Conservation (phyloP, 2,329 filamentous ascomycete genomes). For the Amauroascus niger region DNA sequence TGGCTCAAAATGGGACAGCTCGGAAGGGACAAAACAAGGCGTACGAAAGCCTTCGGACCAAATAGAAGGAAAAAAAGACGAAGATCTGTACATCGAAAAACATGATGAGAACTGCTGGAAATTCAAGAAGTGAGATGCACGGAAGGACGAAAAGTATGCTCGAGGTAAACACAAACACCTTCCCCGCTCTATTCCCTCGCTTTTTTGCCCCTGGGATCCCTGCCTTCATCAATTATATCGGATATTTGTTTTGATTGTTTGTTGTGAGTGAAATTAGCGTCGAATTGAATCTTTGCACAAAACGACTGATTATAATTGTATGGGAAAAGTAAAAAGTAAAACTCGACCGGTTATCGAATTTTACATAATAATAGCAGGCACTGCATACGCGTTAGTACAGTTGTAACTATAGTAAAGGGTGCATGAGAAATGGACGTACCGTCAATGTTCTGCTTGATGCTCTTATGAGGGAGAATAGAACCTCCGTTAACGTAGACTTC, state of each 20-base stretch:
- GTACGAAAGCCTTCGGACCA: neutral
- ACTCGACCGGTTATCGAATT: neutral
- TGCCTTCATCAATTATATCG: slow-evolving; percentile 10
- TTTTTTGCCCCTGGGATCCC: slow-evolving; percentile 5
- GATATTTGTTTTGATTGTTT: slow-evolving; percentile 20
- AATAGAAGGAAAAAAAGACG: neutral
- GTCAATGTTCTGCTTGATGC: slow-evolving; percentile 96
- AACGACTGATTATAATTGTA: slow-evolving; percentile 1
- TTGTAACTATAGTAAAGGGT: slow-evolving; percentile 2
- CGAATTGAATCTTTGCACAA: neutral
- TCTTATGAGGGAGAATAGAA: slow-evolving; percentile 93
- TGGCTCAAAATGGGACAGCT: neutral
- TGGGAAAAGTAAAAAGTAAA: neutral
- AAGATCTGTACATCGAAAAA: slow-evolving; percentile 3
- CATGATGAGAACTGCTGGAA: slow-evolving; percentile 6
- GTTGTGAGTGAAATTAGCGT: slow-evolving; percentile 22
- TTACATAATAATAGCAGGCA: slow-evolving; percentile 44
- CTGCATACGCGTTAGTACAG: slow-evolving; percentile 21
- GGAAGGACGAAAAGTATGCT: slow-evolving; percentile 6
- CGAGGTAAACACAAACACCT: slow-evolving; percentile 6
- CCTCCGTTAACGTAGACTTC: slow-evolving; percentile 98
- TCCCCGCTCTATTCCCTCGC: slow-evolving; percentile 9
- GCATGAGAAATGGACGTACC: slow-evolving; percentile 38
- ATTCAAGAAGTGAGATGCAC: slow-evolving; percentile 11
- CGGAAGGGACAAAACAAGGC: neutral